Percentiles rank a stretch among this genome's conserved stretches.
These are phyloP conservation scores for Tricholoma sp. DNA, from an alignment of 768 basidiomycete species.

Conservation along the genomic window DNA sequence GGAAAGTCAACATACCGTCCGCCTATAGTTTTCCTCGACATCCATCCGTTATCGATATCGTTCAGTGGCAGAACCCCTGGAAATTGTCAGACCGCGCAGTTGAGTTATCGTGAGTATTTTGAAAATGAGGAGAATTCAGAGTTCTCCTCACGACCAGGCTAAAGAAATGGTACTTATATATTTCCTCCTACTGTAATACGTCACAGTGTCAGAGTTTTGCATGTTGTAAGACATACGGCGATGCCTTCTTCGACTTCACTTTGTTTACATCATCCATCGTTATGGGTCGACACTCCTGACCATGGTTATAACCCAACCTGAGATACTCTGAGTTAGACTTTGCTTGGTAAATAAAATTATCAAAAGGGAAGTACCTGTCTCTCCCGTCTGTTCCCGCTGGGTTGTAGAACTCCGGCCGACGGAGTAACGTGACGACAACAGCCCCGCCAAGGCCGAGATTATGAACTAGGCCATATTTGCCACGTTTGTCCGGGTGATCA, in stretches of 20 bases:
- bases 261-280: constrained; percentile 65
- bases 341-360: neutral
- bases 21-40: too few species aligned
- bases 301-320: constrained; percentile 82
- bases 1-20: too few species aligned
- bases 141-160: too few species aligned
- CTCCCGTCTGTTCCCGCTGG: constrained; percentile 64
- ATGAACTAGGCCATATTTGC: constrained; percentile 78
- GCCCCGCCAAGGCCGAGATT: constrained; percentile 83
- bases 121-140: too few species aligned
- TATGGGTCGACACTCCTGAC: constrained; percentile 55
- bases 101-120: too few species aligned
- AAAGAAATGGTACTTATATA: too few species aligned
- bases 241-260: constrained; percentile 66
- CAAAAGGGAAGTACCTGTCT: constrained; percentile 39
- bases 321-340: neutral
- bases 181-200: too few species aligned
- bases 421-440: constrained; percentile 69
- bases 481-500: constrained; percentile 52
- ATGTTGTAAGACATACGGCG: constrained; percentile 41
- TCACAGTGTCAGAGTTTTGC: constrained; percentile 42
- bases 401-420: constrained; percentile 72
- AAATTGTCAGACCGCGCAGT: too few species aligned
- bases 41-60: too few species aligned
- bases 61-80: too few species aligned